These are phyloP conservation scores for Fraxinus dipetala DNA, from an alignment of 305 asterid species.

Conservation along the genomic window DNA sequence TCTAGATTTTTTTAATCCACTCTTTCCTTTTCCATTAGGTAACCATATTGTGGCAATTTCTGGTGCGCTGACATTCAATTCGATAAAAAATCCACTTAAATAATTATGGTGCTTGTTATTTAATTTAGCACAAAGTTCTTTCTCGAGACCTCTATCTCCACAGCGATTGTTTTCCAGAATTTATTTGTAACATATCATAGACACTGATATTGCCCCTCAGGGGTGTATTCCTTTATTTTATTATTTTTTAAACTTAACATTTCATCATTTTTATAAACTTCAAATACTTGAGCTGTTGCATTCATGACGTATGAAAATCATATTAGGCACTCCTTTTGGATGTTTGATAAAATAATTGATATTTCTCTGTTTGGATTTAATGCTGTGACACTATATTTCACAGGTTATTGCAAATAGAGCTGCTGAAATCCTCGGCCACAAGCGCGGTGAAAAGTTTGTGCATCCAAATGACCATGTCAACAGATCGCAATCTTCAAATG, in stretches of 20 bases:
- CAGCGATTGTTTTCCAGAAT: background rate
- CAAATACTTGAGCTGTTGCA: background rate
- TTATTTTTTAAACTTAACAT: background rate
- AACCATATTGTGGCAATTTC: background rate
- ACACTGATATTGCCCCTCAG: background rate
- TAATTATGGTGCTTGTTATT: background rate
- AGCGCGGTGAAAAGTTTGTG: constrained; percentile 77
- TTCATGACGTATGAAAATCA: background rate
- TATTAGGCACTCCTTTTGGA: background rate
- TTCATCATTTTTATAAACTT: background rate
- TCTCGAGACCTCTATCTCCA: background rate
- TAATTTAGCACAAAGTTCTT: background rate
- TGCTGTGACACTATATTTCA: constrained; percentile 19
- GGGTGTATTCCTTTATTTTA: background rate
- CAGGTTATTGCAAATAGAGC: constrained; percentile 98
- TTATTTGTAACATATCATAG: background rate
- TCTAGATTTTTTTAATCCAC: background rate
- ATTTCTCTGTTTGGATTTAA: constrained; percentile 14
- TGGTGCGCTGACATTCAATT: background rate
- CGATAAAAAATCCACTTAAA: background rate
- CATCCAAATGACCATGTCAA: constrained; percentile 97
- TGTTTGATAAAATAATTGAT: constrained; percentile 1
- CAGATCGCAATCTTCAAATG: constrained; percentile 95
- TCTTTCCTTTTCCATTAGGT: background rate
- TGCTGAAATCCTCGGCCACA: constrained; percentile 88